Base-by-base conservation (phyloP, 495 filamentous ascomycete genomes). In the Neurospora sp. region DNA sequence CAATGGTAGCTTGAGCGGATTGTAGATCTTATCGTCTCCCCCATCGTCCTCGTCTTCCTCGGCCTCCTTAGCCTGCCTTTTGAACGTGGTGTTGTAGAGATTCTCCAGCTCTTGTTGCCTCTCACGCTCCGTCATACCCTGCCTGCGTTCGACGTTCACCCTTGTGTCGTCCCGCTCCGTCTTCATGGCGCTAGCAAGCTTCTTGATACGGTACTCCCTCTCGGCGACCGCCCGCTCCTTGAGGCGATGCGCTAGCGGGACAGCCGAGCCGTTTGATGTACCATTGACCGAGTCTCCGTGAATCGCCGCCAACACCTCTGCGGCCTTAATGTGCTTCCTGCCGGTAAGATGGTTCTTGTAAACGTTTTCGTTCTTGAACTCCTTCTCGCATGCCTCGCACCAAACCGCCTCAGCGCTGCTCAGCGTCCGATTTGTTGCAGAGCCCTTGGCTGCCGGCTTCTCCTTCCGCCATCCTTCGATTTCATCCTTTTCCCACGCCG, bases 121-220 rank as follows among this genome's bases (percentile, higher is more conserved):
- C 81, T 99, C 96, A 8, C 93, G 88, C 76, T 98, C 96, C 6
- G 96, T 99, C 92, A 98, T 94, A 73, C 94, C 94, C 79, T 96
- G 93, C 78, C 90, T 93, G 27, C 96, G 90, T 85, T 98, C 96
- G 9, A 98, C 93, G 76, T 99, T 98, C 72, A 94, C 91, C 45
- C 90, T 86, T 0, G 95, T 98, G 75, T 96, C 94, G 79, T 90
- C 87, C 70, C 94, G 90, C 78, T 95, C 91, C 22, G 88, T 87
- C 74, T 90, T 86, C 85, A 98, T 93, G 14, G 90, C 86, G 17
- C 90, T 85, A 9, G 93, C 87, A 31, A 98, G 86, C 68, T 89
- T 91, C 75, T 88, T 90, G 40, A 97, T 85, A 22, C 93, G 90
- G 80, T 91, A 92, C 78, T 99, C 96, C 37, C 93, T 90, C 78